Base-by-base conservation (phyloP, 2,329 filamentous ascomycete species). In the Harringtonia lauricola region DNA sequence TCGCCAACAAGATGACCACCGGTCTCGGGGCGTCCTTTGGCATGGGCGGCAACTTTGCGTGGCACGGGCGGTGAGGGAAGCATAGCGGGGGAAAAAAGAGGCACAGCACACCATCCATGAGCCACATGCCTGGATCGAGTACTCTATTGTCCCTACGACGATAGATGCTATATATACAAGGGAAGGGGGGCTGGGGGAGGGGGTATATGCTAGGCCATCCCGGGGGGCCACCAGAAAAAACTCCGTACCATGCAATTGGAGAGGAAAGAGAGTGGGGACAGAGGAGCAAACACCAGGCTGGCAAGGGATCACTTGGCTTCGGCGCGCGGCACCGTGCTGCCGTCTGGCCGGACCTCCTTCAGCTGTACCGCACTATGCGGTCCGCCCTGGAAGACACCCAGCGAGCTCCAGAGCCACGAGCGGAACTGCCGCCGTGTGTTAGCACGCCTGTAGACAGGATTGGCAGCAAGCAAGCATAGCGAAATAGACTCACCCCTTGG, bases 11-110 rank as follows among this genome's bases (percentile, higher is more conserved):
- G 38, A 37, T 36, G 7, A 55, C 24, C 24, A 26, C 66, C 1
- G 67, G 66, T 1, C 51, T 76, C 24, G 69, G 70, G 5, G 62
- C 68, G 8, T 70, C 74, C 5, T 56, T 78, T 43, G 66, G 72
- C 13, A 75, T 78, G 65, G 72, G 74, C 9, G 67, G 68, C 18
- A 76, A 72, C 48, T 75, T 79, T 59, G 74, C 75, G 24, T 79
- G 75, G 74, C 56, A 56, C 46, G 58, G 58, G 3, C 50, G 59
- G 48, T 60, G 56, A 58, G 4, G 24, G n/a, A 8, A 29, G 19
- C 8, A 14, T n/a, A 8, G 12, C 9, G 15, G 29, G n/a, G n/a
- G n/a, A n/a, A n/a, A n/a, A n/a, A n/a, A n/a, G n/a, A n/a, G n/a
- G n/a, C n/a, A n/a, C n/a, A n/a, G n/a, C n/a, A n/a, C n/a, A n/a